These are phyloP conservation scores for Abelmoschus esculentus DNA, from an alignment of 345 rosid species.

Conservation along the genomic window DNA sequence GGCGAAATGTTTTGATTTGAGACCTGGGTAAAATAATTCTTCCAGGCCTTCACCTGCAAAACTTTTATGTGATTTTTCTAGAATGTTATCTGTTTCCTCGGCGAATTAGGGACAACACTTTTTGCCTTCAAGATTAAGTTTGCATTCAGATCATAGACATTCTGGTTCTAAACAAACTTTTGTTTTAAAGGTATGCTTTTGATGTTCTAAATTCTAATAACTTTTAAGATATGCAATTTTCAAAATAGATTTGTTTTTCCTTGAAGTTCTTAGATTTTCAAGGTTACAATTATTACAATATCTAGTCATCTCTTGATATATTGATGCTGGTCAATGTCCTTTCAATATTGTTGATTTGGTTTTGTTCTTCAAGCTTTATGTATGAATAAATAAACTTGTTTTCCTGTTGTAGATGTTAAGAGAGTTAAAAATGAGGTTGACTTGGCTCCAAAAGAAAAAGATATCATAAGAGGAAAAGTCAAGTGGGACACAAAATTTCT, in stretches of 20 bases:
- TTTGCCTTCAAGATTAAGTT: constrained; percentile 3
- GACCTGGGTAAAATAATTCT: constrained; percentile 27
- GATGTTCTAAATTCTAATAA: neutral
- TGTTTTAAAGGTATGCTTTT: neutral
- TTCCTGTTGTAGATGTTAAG: constrained; percentile 18
- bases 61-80: constrained; percentile 1
- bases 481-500: constrained; percentile 22
- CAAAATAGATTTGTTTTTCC: neutral
- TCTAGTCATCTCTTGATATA: neutral
- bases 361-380: constrained; percentile 10
- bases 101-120: neutral
- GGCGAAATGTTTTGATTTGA: constrained; percentile 15
- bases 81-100: constrained; percentile 11
- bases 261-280: neutral
- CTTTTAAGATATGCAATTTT: neutral
- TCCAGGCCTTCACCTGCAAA: constrained; percentile 16
- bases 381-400: neutral
- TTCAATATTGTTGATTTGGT: constrained; percentile 7
- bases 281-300: neutral
- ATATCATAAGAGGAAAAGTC: constrained; percentile 24
- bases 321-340: constrained; percentile 10
- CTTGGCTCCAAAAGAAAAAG: constrained; percentile 19
- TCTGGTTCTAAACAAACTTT: neutral
- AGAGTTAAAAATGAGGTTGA: constrained; percentile 25
- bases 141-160: constrained; percentile 7